Evolutionary conservation across 345 rosid genomes (phyloP).

Genomic region (Arabidopsis thaliana): TAIR10.1 NC_003075.7:15391001-15391500

Average conservation of each 20-base stretch:
- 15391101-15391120: slow-evolving; percentile 87
- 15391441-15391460: slow-evolving; percentile 67
- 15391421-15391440: slow-evolving; percentile 53
- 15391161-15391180: slow-evolving; percentile 87
- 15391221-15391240: slow-evolving; percentile 78
- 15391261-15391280: neutral
- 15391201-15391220: slow-evolving; percentile 76
- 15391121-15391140: slow-evolving; percentile 89
- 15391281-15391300: neutral
- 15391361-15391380: slow-evolving; percentile 75
- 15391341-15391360: slow-evolving; percentile 84
- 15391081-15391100: slow-evolving; percentile 55
- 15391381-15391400: slow-evolving; percentile 71
- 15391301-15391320: slow-evolving; percentile 5
- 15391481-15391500: slow-evolving; percentile 56
- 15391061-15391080: slow-evolving; percentile 42
- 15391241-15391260: slow-evolving; percentile 68
- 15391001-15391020: slow-evolving; percentile 53
- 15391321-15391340: slow-evolving; percentile 62
- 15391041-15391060: slow-evolving; percentile 56
- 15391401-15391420: slow-evolving; percentile 63
- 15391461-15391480: slow-evolving; percentile 68
- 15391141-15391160: slow-evolving; percentile 85
- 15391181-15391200: slow-evolving; percentile 73
- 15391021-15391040: slow-evolving; percentile 47